Evolutionary conservation across 2,329 filamentous ascomycete species (phyloP).

Genomic region (Trematosphaeria pertusa): DNA sequence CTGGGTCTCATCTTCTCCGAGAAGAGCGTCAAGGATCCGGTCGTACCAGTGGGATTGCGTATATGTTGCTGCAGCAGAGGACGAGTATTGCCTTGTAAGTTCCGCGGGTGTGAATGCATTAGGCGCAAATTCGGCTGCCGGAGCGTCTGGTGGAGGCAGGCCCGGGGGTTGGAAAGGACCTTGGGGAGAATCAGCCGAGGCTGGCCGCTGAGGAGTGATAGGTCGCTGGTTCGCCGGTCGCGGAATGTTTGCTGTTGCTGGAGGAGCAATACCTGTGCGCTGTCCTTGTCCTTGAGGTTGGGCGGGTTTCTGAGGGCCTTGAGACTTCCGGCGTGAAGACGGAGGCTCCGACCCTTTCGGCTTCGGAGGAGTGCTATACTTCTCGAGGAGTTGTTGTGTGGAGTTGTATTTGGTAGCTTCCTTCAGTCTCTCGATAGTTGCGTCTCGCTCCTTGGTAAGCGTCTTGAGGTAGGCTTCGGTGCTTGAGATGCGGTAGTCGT

Average conservation of each 20-base stretch:
- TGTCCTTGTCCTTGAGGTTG: conserved; percentile 43
- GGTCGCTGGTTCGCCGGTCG: conserved; percentile 41
- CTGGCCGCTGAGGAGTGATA: conserved; percentile 34
- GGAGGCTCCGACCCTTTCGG: conserved; percentile 49
- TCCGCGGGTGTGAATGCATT: conserved; percentile 64
- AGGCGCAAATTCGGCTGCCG: conserved; percentile 72
- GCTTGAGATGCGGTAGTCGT: conserved; percentile 79
- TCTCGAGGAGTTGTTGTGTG: conserved; percentile 89
- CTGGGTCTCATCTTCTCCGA: conserved; percentile 93
- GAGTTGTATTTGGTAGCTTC: conserved; percentile 95
- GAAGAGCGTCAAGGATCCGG: conserved; percentile 84
- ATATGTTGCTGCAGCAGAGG: conserved; percentile 45
- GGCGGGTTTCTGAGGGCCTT: conserved; percentile 37
- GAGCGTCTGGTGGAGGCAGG: conserved; percentile 22
- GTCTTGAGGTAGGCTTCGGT: conserved; percentile 74
- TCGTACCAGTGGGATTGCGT: conserved; percentile 85
- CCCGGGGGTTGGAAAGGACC: conserved; percentile 28
- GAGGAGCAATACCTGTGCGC: conserved; percentile 64
- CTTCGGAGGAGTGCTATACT: conserved; percentile 74
- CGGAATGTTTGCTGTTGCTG: conserved; percentile 70
- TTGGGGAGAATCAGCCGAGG: conserved; percentile 26
- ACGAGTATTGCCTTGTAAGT: conserved; percentile 38
- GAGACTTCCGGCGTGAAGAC: conserved; percentile 34
- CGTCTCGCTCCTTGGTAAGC: conserved; percentile 78
- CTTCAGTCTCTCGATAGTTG: conserved; percentile 93